Conservation (phyloP, 441 rosid genomes). For the Hura crepitans region DNA sequence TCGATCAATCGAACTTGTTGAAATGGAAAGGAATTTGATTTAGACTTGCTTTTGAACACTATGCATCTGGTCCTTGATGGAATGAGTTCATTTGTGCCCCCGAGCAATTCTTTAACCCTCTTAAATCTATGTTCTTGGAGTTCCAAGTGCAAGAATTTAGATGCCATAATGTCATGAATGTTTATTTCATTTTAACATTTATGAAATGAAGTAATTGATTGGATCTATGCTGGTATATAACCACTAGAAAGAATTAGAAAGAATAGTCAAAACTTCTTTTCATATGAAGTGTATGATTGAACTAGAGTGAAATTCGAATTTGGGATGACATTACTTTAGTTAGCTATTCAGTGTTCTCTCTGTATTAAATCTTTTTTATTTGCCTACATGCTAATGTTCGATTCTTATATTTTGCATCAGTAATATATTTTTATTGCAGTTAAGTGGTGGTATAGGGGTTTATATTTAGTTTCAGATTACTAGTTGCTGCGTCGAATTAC, state of each 20-base stretch:
- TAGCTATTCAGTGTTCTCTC: not conserved
- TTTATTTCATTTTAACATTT: not conserved
- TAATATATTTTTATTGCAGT: not conserved
- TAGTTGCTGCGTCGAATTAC: not conserved
- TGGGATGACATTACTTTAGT: not conserved
- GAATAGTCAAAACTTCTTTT: not conserved
- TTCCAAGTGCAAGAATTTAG: not conserved
- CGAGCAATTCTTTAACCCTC: not conserved
- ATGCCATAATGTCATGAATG: not conserved
- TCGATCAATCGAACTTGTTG: constrained; percentile 2
- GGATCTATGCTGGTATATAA: not conserved
- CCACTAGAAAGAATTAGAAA: not conserved
- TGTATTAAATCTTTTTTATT: not conserved
- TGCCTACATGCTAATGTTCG: not conserved
- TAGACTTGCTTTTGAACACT: not conserved
- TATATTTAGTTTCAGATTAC: not conserved
- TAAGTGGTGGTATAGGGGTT: not conserved
- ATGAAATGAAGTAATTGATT: not conserved
- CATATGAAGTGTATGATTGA: not conserved
- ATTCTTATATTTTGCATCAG: not conserved
- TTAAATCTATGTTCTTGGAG: not conserved
- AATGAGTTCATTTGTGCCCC: not conserved
- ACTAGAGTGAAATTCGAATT: not conserved
- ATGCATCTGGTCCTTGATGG: not conserved
- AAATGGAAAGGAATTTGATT: not conserved